A percentile compares a stretch with the other conserved stretches of the same genome.
phyloP scores from a whole-genome alignment of 2,329 filamentous ascomycete genomes.

The Shiraia sp. region DNA sequence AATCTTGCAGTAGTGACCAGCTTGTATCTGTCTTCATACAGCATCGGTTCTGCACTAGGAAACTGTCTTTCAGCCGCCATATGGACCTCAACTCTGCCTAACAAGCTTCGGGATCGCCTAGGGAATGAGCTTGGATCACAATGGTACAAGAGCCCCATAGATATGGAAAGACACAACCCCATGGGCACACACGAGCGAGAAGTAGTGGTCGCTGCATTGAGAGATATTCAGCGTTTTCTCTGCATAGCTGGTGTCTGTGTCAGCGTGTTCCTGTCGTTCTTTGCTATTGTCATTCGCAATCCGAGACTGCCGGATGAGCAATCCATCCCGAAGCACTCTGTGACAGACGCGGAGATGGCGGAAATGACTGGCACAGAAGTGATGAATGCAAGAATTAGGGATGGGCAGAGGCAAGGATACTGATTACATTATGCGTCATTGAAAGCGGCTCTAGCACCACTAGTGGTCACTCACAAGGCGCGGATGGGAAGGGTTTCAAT shows the following conservation, averaged over 20 bases:
- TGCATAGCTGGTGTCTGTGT: conserved; percentile 57
- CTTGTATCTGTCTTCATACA: conserved; percentile 64
- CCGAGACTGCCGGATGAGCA: conserved; percentile 52
- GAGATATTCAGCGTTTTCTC: conserved; percentile 51
- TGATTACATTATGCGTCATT: too few relatives aligned
- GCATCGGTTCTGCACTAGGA: conserved; percentile 63
- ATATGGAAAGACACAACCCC: conserved; percentile 43
- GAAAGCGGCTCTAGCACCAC: too few relatives aligned
- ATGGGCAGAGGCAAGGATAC: too few relatives aligned
- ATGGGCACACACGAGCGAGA: conserved; percentile 51
- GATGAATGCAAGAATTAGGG: too few relatives aligned
- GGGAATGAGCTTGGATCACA: conserved; percentile 47
- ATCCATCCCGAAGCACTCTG: conserved; percentile 31
- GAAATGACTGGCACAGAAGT: too few relatives aligned
- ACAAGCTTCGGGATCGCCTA: conserved; percentile 45
- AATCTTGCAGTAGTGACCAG: conserved; percentile 66
- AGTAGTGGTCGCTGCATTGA: conserved; percentile 50
- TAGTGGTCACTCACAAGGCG: too few relatives aligned
- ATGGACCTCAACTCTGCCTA: conserved; percentile 60
- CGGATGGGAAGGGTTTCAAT: too few relatives aligned
- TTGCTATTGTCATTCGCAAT: conserved; percentile 52
- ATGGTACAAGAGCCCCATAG: conserved; percentile 50
- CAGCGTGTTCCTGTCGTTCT: conserved; percentile 51
- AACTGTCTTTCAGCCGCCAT: conserved; percentile 64
- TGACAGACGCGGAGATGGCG: too few relatives aligned